Percentiles rank a stretch among this genome's conserved stretches.
Conservation (phyloP, 495 filamentous ascomycete genomes). For the Penicillium alfredii region DNA sequence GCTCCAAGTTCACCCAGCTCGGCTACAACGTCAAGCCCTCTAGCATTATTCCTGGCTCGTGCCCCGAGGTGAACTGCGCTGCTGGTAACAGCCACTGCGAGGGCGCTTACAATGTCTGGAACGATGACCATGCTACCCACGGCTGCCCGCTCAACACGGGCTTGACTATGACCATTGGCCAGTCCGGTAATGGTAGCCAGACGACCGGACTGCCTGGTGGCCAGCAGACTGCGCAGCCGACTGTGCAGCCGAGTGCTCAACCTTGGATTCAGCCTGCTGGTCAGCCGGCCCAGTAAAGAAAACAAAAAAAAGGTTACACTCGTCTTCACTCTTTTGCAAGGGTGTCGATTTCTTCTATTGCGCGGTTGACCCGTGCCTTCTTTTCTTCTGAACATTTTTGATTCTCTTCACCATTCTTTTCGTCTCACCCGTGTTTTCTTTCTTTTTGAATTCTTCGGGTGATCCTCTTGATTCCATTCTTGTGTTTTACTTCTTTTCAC, state of each 20-base stretch:
- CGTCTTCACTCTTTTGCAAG: constrained; percentile 1
- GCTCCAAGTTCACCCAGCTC: constrained; percentile 36
- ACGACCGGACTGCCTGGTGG: no score
- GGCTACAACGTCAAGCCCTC: constrained; percentile 38
- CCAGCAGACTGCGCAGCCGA: no score
- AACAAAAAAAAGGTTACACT: no score
- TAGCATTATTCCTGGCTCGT: constrained; percentile 16
- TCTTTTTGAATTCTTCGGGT: constrained; percentile 10
- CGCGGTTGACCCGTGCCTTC: constrained; percentile 30
- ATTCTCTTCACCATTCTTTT: neutral
- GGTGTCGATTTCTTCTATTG: constrained; percentile 6
- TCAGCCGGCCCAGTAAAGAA: no score
- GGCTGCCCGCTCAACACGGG: constrained; percentile 40
- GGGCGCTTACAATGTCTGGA: constrained; percentile 39
- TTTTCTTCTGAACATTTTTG: no score
- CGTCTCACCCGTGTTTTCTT: constrained; percentile 19
- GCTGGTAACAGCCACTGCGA: constrained; percentile 34
- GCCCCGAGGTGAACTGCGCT: constrained; percentile 34
- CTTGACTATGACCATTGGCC: constrained; percentile 33
- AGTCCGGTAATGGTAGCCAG: constrained; percentile 18
- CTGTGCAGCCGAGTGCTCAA: no score
- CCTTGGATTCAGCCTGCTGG: no score
- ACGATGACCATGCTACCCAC: constrained; percentile 43
- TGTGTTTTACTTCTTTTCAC: constrained; percentile 10
- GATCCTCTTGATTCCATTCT: constrained; percentile 12